These are phyloP conservation scores for Aphanomyces invadans DNA, from an alignment of 352 stramenopile species.

Conservation along the genomic window DNA sequence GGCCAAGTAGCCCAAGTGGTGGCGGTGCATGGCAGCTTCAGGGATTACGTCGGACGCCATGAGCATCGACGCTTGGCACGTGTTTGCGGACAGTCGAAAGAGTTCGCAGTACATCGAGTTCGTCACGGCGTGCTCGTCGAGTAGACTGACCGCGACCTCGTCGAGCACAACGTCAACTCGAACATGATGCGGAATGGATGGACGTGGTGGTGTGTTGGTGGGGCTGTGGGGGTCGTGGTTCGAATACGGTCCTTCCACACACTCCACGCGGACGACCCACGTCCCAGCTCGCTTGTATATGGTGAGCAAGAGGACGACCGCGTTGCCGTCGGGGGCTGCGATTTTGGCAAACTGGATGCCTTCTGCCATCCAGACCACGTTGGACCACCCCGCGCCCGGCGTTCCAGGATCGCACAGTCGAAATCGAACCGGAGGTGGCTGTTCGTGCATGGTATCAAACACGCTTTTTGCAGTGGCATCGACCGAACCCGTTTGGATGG, in stretches of 20 bases:
- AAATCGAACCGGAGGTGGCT: conserved; percentile 39
- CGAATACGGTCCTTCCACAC: conserved; percentile 46
- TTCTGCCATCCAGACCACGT: conserved; percentile 65
- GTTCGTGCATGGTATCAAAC: conserved; percentile 1
- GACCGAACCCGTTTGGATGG: not conserved
- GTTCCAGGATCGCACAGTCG: conserved; percentile 52
- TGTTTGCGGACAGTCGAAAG: not conserved
- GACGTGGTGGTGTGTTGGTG: too few species aligned
- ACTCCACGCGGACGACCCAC: conserved; percentile 58
- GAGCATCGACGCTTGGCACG: not conserved
- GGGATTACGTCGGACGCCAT: conserved; percentile 38
- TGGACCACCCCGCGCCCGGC: conserved; percentile 72
- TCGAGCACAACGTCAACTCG: not conserved
- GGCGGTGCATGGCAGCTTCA: conserved; percentile 37
- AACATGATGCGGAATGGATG: not conserved
- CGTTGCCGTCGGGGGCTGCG: not conserved
- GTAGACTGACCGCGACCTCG: not conserved
- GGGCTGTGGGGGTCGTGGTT: not conserved
- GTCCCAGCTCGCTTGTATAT: conserved; percentile 55
- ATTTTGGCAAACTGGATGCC: conserved; percentile 80
- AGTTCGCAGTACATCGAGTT: conserved; percentile 1
- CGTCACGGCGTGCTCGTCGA: not conserved
- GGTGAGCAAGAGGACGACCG: conserved; percentile 58
- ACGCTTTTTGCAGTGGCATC: not conserved
- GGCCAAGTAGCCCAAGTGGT: conserved; percentile 52